Evolutionary conservation across 2,329 filamentous ascomycete species (phyloP).

Genomic region (Trichoderma sp.): DNA sequence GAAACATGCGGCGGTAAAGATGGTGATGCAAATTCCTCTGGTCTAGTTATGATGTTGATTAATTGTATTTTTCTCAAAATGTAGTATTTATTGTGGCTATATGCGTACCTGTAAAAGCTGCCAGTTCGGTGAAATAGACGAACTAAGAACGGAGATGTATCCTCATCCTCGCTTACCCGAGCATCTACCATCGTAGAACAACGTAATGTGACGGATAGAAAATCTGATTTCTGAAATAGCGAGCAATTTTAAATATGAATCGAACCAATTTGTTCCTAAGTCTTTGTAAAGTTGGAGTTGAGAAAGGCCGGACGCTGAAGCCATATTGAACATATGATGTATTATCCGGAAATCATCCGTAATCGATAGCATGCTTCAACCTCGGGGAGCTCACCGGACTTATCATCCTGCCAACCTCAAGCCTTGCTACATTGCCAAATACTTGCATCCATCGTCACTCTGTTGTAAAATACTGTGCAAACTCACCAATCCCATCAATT

Average conservation of each 20-base stretch:
- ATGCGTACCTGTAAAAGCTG: slow-evolving; percentile 62
- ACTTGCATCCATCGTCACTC: not conserved
- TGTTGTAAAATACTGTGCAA: too few species aligned
- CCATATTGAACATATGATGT: not conserved
- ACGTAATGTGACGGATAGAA: not conserved
- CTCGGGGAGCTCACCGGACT: not conserved
- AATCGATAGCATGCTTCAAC: slow-evolving; percentile 26
- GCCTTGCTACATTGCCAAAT: not conserved
- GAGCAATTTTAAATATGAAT: not conserved
- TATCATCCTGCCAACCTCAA: not conserved
- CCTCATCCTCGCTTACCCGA: slow-evolving; percentile 48
- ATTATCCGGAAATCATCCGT: slow-evolving; percentile 30
- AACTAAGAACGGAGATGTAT: slow-evolving; percentile 78
- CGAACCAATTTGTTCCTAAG: not conserved
- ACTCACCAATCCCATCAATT: not conserved
- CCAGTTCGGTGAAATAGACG: slow-evolving; percentile 79
- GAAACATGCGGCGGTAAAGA: slow-evolving; percentile 65
- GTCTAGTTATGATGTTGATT: slow-evolving; percentile 42
- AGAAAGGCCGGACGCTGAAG: not conserved
- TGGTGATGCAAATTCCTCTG: slow-evolving; percentile 64
- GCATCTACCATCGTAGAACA: not conserved
- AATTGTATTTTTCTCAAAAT: not conserved
- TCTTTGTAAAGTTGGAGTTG: not conserved
- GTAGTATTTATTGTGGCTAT: not conserved
- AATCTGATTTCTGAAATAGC: not conserved